A percentile compares a stretch with the other conserved stretches of the same genome.
Evolutionary conservation across 148 eudicot genomes (phyloP).

Genomic region (Arctostaphylos glauca): DNA sequence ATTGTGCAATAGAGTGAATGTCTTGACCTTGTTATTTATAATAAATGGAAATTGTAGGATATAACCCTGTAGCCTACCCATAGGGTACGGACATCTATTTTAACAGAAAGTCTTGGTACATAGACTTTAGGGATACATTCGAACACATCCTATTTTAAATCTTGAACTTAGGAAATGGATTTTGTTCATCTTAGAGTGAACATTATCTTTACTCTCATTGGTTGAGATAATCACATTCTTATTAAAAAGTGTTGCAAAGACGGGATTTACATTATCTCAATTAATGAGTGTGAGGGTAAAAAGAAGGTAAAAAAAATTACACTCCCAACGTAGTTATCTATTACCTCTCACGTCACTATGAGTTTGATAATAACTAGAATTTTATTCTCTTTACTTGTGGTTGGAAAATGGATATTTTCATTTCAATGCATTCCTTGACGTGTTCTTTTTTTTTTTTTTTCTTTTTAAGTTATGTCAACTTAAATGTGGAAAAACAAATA

Average conservation of each 20-base stretch:
- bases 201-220: too few relatives aligned
- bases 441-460: too few relatives aligned
- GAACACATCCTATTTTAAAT: too few relatives aligned
- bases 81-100: too few relatives aligned
- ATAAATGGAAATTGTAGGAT: not conserved
- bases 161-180: not conserved
- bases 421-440: not conserved
- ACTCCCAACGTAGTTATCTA: not conserved
- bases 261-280: too few relatives aligned
- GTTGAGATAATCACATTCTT: too few relatives aligned
- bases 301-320: too few relatives aligned
- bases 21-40: not conserved
- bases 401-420: not conserved
- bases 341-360: not conserved
- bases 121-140: too few relatives aligned
- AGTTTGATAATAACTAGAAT: not conserved
- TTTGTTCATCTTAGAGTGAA: too few relatives aligned
- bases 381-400: not conserved
- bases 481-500: not conserved
- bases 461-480: not conserved
- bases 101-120: too few relatives aligned
- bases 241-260: too few relatives aligned
- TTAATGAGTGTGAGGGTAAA: too few relatives aligned
- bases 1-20: not conserved
- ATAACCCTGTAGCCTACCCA: not conserved